Evolutionary conservation across 78 protist genomes (phyloP), one percentile per base, ranked within the genome.

Genomic region (Dictyostelium discoideum): DNA sequence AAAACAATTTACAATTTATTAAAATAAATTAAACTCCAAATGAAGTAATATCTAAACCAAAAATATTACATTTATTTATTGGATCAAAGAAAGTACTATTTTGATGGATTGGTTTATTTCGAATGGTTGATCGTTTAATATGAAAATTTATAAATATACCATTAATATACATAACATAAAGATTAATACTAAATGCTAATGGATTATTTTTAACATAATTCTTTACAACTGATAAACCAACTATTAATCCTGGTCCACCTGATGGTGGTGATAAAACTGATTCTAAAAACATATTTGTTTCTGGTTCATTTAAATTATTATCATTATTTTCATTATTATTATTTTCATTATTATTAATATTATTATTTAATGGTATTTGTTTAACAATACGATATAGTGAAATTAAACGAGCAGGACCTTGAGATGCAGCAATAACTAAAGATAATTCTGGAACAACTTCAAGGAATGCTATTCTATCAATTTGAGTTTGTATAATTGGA

Each of bases 391-490:
- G 83, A 48, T 67, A 82, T 6, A 90, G 13, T 29, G 85, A 42
- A 16, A 90, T 37, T 37, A 67, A 79, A 18, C 94, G 44, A 3
- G 94, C 82, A n/a, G 94, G 94, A 37, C 94, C 94, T 72, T 90
- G 94, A 3, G 89, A 82, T 32, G 88, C 94, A 9, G 78, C 86
- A 26, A 90, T 82, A 22, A 81, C 78, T 16, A 90, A 5, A 14
- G 94, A 90, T 2, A 90, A 78, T 9, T 90, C 94, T 3, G 94
- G 94, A 14, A 90, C 40, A 7, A 90, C 94, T 42, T 90, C 94
- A 5, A 90, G 24, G 16, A 90, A 54, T 26, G 94, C 16, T 22
- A 90, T 44, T 72, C 94, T 63, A 57, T 90, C 94, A 46, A 90
- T 63, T 50, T 90, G 94, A 9, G 94, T 80, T 54, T 90, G 94